Percentiles rank a stretch among this genome's conserved stretches.
Conservation (phyloP, 139 green algal genomes). For the Chlorella vulgaris region DNA sequence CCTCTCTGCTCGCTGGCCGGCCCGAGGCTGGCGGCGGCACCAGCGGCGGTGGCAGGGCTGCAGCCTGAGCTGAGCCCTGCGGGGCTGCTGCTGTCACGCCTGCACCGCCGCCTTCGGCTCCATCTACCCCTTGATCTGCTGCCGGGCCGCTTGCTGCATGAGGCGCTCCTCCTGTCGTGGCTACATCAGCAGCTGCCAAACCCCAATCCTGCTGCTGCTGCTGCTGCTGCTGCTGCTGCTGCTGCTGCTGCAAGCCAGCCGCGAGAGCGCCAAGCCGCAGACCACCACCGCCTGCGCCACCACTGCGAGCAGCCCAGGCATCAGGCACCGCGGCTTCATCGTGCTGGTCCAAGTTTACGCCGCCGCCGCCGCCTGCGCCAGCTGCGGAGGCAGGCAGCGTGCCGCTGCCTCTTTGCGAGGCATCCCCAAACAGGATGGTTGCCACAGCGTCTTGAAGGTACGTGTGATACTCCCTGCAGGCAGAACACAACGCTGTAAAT, state of each 20-base stretch:
- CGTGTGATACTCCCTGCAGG: slow-evolving; percentile 64
- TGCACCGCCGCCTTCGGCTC: neutral
- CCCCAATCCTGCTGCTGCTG: too few species aligned
- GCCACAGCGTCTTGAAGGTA: slow-evolving; percentile 50
- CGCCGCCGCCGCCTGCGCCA: too few species aligned
- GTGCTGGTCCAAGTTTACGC: too few species aligned
- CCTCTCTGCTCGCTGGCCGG: neutral
- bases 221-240: too few species aligned
- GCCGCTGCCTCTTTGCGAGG: neutral
- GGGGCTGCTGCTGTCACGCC: neutral
- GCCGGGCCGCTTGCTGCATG: neutral
- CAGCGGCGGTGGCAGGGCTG: neutral
- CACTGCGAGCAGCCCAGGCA: too few species aligned
- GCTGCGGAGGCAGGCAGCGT: neutral
- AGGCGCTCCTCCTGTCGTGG: neutral
- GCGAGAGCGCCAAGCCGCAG: too few species aligned
- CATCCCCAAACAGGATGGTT: slow-evolving; percentile 28
- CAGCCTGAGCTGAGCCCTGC: neutral
- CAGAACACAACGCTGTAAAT: too few species aligned
- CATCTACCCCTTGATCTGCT: slow-evolving; percentile 4
- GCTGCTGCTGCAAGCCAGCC: too few species aligned
- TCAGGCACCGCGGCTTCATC: too few species aligned
- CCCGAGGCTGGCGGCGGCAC: neutral
- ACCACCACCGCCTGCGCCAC: too few species aligned
- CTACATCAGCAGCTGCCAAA: neutral